Percentiles rank a stretch among this genome's conserved stretches.
Conservation (phyloP, 192 early-diverging fungal genomes). For the Ramicandelaber brevisporus region DNA sequence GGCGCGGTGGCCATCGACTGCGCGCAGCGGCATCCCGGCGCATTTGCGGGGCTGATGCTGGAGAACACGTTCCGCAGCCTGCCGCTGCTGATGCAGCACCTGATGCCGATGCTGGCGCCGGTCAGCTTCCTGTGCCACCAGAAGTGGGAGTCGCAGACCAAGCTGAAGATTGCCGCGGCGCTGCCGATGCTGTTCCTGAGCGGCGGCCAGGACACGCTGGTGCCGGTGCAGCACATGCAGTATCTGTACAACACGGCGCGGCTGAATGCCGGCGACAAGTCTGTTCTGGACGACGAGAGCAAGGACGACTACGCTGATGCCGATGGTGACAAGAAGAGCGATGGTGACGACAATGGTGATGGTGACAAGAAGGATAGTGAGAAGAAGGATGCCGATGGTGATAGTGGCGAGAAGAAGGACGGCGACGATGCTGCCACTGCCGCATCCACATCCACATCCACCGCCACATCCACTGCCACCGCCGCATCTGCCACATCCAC, state of each 20-base stretch:
- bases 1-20: conserved; percentile 85
- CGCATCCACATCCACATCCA: conserved; percentile 12
- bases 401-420: conserved; percentile 12
- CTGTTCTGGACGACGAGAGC: no score
- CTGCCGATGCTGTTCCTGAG: conserved; percentile 64
- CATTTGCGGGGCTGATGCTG: conserved; percentile 57
- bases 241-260: conserved; percentile 34
- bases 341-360: conserved; percentile 3
- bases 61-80: conserved; percentile 89
- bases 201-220: conserved; percentile 59
- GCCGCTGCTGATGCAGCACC: conserved; percentile 63
- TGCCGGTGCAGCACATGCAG: conserved; percentile 72
- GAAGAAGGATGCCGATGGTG: conserved; percentile 49
- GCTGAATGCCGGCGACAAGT: conserved; percentile 12
- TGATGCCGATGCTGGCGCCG: conserved; percentile 46
- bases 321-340: conserved; percentile 1
- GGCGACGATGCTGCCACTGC: conserved; percentile 13
- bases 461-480: no score
- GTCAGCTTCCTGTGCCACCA: conserved; percentile 67
- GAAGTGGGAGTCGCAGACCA: conserved; percentile 58
- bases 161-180: conserved; percentile 30
- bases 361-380: conserved; percentile 9
- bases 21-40: conserved; percentile 47
- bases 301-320: not conserved
- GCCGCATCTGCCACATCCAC: no score